A percentile compares a stretch with the other conserved stretches of the same genome.
phyloP scores from a whole-genome alignment of 106 monocot genomes.

The Dendrobium huoshanense region DNA sequence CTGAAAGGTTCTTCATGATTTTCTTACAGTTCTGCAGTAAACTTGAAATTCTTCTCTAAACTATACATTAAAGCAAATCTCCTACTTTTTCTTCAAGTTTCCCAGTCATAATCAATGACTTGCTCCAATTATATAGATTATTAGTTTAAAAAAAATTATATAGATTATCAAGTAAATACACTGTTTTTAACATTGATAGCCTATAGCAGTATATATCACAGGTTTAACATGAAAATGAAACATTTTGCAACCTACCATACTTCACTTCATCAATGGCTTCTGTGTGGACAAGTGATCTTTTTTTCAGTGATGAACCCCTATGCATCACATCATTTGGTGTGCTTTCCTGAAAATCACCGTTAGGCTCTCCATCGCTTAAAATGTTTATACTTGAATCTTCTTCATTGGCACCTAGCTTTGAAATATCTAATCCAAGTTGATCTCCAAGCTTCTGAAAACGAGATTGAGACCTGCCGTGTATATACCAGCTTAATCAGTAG shows the following conservation, averaged over 20 bases:
- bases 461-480: constrained; percentile 35
- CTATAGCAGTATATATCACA: neutral
- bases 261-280: constrained; percentile 31
- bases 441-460: constrained; percentile 33
- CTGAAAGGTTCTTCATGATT: no score
- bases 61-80: neutral
- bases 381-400: constrained; percentile 51
- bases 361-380: constrained; percentile 29
- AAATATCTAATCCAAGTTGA: constrained; percentile 36
- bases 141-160: neutral
- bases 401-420: constrained; percentile 29
- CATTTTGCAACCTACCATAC: constrained; percentile 15
- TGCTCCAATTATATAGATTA: neutral
- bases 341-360: constrained; percentile 23
- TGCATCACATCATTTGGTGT: constrained; percentile 18
- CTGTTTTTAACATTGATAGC: neutral
- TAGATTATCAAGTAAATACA: neutral
- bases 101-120: neutral
- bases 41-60: neutral
- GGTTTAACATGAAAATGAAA: neutral
- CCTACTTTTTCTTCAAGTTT: neutral
- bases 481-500: neutral
- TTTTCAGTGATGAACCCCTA: constrained; percentile 28
- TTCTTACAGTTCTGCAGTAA: neutral
- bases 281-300: constrained; percentile 15